Evolutionary conservation across 306 rosid species (phyloP).

Genomic region (Casuarina equisetifolia): DNA sequence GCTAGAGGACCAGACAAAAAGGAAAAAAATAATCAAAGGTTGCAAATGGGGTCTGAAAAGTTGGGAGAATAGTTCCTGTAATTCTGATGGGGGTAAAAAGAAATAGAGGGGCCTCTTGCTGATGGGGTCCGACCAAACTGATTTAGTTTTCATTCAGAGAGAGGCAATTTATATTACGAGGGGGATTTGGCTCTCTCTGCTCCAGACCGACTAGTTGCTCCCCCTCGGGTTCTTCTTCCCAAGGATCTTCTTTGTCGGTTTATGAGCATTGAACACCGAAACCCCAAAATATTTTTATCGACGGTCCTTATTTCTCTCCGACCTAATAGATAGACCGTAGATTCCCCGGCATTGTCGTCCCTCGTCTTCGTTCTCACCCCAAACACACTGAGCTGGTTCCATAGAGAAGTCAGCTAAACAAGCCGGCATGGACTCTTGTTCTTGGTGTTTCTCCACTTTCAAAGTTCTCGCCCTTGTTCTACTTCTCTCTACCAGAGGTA

Average conservation of each 20-base stretch:
- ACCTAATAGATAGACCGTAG: not conserved
- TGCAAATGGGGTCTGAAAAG: no score
- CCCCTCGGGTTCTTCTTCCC: not conserved
- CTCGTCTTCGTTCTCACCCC: not conserved
- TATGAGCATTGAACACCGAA: not conserved
- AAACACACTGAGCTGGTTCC: not conserved
- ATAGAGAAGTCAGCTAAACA: not conserved
- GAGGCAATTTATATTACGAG: not conserved
- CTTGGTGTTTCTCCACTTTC: conserved; percentile 22
- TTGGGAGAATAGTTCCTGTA: no score
- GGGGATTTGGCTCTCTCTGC: not conserved
- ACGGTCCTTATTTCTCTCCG: not conserved
- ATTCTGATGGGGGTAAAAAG: no score
- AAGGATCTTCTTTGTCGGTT: not conserved
- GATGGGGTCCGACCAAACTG: no score
- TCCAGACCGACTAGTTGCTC: not conserved
- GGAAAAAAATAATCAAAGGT: no score
- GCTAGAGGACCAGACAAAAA: no score
- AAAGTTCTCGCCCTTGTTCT: conserved; percentile 22
- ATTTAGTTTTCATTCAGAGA: not conserved
- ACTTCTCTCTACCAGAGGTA: conserved; percentile 46
- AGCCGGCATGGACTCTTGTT: conserved; percentile 35
- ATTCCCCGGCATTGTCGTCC: not conserved
- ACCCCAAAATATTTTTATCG: not conserved
- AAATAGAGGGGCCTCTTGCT: not conserved